Percentiles rank a stretch among this genome's conserved stretches.
Evolutionary conservation across 257 asterid species (phyloP).

Genomic region (Solanum chmielewskii): DNA sequence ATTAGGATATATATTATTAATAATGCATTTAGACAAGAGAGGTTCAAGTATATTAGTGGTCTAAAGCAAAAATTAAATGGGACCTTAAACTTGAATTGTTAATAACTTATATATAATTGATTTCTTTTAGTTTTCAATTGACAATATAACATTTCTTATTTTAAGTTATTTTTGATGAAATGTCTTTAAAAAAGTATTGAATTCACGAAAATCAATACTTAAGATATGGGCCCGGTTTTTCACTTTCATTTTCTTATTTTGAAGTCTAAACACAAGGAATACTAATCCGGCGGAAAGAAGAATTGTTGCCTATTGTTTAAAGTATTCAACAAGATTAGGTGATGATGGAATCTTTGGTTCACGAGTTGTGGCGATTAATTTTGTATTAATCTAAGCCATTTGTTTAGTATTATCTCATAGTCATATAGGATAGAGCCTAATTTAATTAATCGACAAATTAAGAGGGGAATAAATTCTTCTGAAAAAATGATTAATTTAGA

Average conservation of each 20-base stretch:
- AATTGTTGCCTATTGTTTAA: not conserved
- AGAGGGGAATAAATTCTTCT: not conserved
- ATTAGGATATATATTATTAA: no score
- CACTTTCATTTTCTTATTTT: not conserved
- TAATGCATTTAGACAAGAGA: rapidly evolving
- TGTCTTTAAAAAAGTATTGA: no score
- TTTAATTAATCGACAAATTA: not conserved
- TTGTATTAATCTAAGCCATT: not conserved
- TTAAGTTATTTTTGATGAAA: no score
- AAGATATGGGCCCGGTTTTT: not conserved
- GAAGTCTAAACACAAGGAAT: not conserved
- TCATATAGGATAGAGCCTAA: not conserved
- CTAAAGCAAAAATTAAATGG: no score
- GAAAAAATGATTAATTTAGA: not conserved
- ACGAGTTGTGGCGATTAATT: not conserved
- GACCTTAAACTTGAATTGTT: no score
- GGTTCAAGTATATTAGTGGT: no score
- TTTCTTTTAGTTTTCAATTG: no score
- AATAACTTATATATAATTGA: no score
- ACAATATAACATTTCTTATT: no score
- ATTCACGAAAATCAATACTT: not conserved
- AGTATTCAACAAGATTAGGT: not conserved
- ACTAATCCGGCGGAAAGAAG: not conserved
- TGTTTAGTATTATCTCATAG: not conserved
- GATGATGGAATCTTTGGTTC: not conserved